These are phyloP conservation scores for Geotrichum candidum DNA, from an alignment of 1,139 yeast genomes.

Conservation along the genomic window DNA sequence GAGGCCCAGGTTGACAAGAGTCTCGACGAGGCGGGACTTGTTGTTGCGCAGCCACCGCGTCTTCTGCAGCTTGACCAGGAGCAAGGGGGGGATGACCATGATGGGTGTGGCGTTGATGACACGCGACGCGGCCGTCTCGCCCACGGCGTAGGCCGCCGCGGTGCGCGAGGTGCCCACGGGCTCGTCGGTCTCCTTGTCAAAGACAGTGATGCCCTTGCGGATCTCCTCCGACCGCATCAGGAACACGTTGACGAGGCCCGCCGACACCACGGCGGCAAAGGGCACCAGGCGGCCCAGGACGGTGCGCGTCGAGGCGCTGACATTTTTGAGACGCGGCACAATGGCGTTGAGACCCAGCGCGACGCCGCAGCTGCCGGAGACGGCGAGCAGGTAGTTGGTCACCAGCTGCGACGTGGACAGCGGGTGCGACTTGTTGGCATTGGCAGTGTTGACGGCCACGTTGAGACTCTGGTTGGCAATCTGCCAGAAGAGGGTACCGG, in stretches of 20 bases:
- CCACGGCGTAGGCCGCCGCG: slow-evolving; percentile 90
- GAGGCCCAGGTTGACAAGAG: slow-evolving; percentile 70
- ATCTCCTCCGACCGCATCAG: slow-evolving; percentile 95
- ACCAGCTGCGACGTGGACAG: slow-evolving; percentile 69
- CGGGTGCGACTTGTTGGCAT: slow-evolving; percentile 93
- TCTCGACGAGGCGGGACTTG: slow-evolving; percentile 48
- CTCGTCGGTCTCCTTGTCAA: slow-evolving; percentile 48
- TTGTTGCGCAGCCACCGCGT: slow-evolving; percentile 52
- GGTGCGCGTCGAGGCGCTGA: slow-evolving; percentile 62
- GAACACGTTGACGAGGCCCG: slow-evolving; percentile 89
- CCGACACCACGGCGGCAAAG: slow-evolving; percentile 95
- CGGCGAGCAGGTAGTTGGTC: slow-evolving; percentile 80
- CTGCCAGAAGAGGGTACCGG: slow-evolving; percentile 95
- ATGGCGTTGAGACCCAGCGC: slow-evolving; percentile 86
- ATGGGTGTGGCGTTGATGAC: slow-evolving; percentile 95
- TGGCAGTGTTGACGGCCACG: slow-evolving; percentile 94
- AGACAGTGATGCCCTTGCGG: slow-evolving; percentile 75
- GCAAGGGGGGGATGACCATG: slow-evolving; percentile 90
- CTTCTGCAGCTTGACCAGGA: slow-evolving; percentile 70
- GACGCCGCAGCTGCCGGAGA: slow-evolving; percentile 88
- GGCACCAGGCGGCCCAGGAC: slow-evolving; percentile 85
- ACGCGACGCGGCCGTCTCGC: slow-evolving; percentile 92
- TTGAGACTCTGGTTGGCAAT: slow-evolving; percentile 92
- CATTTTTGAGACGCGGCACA: slow-evolving; percentile 69
- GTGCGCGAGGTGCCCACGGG: slow-evolving; percentile 47